These are phyloP conservation scores for Dioszegia aurantiaca DNA, from an alignment of 768 basidiomycete genomes.

Conservation along the genomic window DNA sequence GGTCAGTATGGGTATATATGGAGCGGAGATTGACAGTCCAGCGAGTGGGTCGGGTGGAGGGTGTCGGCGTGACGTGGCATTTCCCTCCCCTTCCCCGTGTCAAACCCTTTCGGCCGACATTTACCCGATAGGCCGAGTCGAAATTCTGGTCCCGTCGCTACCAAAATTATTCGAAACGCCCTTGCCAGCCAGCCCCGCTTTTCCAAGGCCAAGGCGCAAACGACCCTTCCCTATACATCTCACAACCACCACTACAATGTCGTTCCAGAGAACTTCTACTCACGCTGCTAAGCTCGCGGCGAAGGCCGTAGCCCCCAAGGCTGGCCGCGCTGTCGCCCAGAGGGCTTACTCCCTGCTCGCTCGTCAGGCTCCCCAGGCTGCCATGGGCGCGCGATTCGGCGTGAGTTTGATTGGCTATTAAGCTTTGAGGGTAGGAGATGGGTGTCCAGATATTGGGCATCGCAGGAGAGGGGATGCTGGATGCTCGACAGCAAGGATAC, in stretches of 20 bases:
- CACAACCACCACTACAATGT: constrained; percentile 37
- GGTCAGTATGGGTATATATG: constrained; percentile 6
- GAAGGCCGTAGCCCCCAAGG: constrained; percentile 35
- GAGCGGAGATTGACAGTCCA: no score
- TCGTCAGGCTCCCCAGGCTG: constrained; percentile 41
- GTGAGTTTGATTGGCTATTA: constrained; percentile 31
- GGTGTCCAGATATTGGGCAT: neutral
- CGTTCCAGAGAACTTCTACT: constrained; percentile 49
- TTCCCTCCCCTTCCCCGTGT: neutral
- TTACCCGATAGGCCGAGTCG: constrained; percentile 12
- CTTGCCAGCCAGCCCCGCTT: neutral
- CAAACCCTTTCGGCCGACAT: neutral
- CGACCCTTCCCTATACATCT: no score
- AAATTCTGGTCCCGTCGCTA: constrained; percentile 8
- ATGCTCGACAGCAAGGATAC: neutral
- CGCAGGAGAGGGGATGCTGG: neutral
- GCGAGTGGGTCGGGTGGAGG: no score
- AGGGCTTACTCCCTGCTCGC: constrained; percentile 51
- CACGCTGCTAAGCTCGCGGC: constrained; percentile 47
- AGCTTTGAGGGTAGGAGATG: neutral
- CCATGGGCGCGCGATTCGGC: constrained; percentile 38
- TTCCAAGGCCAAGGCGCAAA: no score
- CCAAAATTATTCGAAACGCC: neutral
- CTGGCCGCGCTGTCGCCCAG: constrained; percentile 40
- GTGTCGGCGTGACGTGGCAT: neutral